Conservation (phyloP, 768 basidiomycete species). For the Mycena crocata region DNA sequence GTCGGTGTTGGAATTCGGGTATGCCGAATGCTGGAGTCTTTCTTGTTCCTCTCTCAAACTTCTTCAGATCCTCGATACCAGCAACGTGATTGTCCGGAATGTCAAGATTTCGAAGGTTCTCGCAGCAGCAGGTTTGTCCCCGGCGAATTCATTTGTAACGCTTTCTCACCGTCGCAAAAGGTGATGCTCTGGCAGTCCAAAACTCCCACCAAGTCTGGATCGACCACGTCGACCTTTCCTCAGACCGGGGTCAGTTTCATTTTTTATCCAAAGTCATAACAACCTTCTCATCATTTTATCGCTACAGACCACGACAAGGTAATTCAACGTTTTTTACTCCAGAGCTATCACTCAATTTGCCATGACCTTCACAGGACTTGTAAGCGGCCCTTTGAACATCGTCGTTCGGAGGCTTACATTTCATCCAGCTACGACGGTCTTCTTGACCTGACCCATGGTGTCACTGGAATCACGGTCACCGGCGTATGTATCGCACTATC, state of each 20-base stretch:
- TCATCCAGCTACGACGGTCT: slow-evolving; percentile 56
- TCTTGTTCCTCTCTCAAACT: not conserved
- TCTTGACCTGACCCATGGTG: slow-evolving; percentile 58
- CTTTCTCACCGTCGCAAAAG: not conserved
- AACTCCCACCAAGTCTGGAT: slow-evolving; percentile 55
- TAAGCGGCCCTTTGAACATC: slow-evolving; percentile 29
- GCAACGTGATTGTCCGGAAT: slow-evolving; percentile 62
- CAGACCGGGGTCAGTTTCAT: slow-evolving; percentile 44
- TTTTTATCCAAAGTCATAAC: no score
- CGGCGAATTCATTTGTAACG: not conserved
- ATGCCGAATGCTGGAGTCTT: not conserved
- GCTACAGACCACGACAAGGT: slow-evolving; percentile 60
- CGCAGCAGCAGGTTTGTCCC: slow-evolving; percentile 50
- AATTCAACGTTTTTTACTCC: not conserved
- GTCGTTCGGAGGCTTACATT: not conserved
- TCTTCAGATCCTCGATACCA: slow-evolving; percentile 44
- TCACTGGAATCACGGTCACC: slow-evolving; percentile 55
- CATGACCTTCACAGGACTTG: slow-evolving; percentile 39
- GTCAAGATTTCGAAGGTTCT: slow-evolving; percentile 62
- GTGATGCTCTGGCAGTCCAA: slow-evolving; percentile 58
- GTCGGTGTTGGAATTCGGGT: slow-evolving; percentile 58
- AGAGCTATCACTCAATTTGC: no score
- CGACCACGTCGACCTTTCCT: slow-evolving; percentile 59
- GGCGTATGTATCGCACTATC: slow-evolving; percentile 33
- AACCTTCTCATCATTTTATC: no score